Evolutionary conservation across 495 filamentous ascomycete genomes (phyloP).

Genomic region (Cenococcum geophilum): DNA sequence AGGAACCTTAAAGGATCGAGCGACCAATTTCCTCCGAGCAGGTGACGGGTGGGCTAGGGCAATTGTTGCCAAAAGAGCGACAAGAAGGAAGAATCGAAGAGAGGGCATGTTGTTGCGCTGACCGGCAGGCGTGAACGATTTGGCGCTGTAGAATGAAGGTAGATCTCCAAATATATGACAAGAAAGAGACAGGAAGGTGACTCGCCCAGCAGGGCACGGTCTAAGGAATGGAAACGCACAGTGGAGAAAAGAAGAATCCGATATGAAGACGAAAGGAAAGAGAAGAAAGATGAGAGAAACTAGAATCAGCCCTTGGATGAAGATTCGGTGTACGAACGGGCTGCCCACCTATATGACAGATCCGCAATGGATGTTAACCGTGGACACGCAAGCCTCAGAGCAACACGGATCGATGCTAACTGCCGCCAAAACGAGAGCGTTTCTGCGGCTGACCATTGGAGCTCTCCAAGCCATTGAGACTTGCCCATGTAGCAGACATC

Average conservation of each 20-base stretch:
- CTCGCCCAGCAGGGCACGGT: not conserved
- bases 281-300: conserved; percentile 4
- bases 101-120: conserved; percentile 29
- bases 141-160: conserved; percentile 16
- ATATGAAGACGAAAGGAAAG: conserved; percentile 3
- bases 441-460: not conserved
- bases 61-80: conserved; percentile 24
- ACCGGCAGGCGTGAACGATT: conserved; percentile 28
- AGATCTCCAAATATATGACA: conserved; percentile 5
- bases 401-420: not conserved
- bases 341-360: conserved; percentile 5
- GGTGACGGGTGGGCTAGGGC: conserved; percentile 21
- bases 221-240: conserved; percentile 2
- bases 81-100: conserved; percentile 24
- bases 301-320: not conserved
- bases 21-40: conserved; percentile 9
- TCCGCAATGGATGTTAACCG: not conserved
- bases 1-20: conserved; percentile 27
- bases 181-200: conserved; percentile 4
- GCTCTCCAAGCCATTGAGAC: conserved; percentile 1
- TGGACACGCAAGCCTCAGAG: conserved; percentile 2
- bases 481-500: conserved; percentile 1
- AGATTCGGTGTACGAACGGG: not conserved
- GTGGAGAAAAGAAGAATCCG: conserved; percentile 1
- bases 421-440: conserved; percentile 1